Evolutionary conservation across 257 asterid genomes (phyloP), one percentile per base, ranked within the genome.

Genomic region (Solanum clarkiae): DNA sequence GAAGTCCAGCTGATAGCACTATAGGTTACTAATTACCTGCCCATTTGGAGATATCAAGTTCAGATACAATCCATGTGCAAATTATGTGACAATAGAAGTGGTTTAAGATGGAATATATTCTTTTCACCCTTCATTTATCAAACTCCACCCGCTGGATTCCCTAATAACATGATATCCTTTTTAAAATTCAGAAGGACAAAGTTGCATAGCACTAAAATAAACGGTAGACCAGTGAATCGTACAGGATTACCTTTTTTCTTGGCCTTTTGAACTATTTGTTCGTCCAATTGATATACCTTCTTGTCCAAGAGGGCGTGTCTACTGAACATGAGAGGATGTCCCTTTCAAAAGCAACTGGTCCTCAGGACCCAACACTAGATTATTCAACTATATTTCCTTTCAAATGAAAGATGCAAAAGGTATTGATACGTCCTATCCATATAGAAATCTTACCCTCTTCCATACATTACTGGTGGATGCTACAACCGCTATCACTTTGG

Each of bases 201-300:
- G 11, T 77, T 26, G 17, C 18, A 77, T 77, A 77, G 6, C 62
- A 16, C 82, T 16, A 26, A 53, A 29, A 29, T 29, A 29, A 29
- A 29, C 32, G 3, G 32, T 29, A 29, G 32, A 29, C 32, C 32
- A 29, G 32, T 29, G 32, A 29, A 29, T 77, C 6, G 17, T 26
- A 77, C 82, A 77, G 45, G 17, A 51, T 24, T 26, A 53, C 17
- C 17, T 26, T 26, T 26, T 77, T 51, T 51, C 16, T 29, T 29
- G 62, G 80, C 36, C 47, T 29, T 26, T 53, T 16, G 47, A 53
- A n/a, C 42, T 53, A 26, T 53, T 53, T 77, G 63, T 9, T 77
- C 49, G 47, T 77, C 82, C 26, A 51, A 77, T 77, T 53, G 65
- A 16, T 26, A 70, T 90, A 93, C 98, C 97, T 93, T 88, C 90